Base-by-base conservation (phyloP, 2,329 filamentous ascomycete species). In the Fusarium drepaniforme region DNA sequence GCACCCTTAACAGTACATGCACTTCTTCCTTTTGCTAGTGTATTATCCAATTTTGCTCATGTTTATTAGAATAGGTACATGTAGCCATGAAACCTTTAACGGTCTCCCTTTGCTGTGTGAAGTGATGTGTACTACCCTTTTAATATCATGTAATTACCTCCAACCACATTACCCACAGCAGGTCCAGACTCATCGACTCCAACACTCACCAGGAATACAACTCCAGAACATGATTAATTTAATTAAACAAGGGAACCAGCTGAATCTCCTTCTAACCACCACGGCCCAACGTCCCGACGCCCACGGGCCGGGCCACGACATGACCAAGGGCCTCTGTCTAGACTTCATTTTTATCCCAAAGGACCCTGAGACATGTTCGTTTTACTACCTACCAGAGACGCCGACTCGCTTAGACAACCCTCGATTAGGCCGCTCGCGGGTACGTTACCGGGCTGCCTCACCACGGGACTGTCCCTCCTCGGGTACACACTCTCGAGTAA, bases 341-440 rank as follows among this genome's bases (percentile, higher is more conserved):
- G 28, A 53, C 49, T 30, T n/a, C 49, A n/a, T 30, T n/a, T 44
- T 13, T 40, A 44, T 57, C 21, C 7, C 58, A 75, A 64, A 70
- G 37, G 49, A 58, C 49, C 56, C 64, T 59, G 44, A 75, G 73
- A 75, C 70, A 75, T 44, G 64, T 23, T 23, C 44, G 56, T 73
- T 61, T 71, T 68, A 64, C 38, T 67, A 58, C 53, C 38, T 67
- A 58, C 53, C 40, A 67, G 67, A 78, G 73, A 44, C 57, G 56
- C 64, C 69, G 64, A 42, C 53, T 79, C 77, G 77, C 77, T 79
- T 78, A 74, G 58, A 61, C 49, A 56, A 68, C 60, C 66, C 75
- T 78, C 56, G 64, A 68, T 57, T 60, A 60, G 64, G 64, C 57
- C 58, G 42, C 13, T 12, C 38, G 35, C 33, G n/a, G 37, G 28